phyloP scores from a whole-genome alignment of 75 land plant genomes.

The Larix kaempferi region DNA sequence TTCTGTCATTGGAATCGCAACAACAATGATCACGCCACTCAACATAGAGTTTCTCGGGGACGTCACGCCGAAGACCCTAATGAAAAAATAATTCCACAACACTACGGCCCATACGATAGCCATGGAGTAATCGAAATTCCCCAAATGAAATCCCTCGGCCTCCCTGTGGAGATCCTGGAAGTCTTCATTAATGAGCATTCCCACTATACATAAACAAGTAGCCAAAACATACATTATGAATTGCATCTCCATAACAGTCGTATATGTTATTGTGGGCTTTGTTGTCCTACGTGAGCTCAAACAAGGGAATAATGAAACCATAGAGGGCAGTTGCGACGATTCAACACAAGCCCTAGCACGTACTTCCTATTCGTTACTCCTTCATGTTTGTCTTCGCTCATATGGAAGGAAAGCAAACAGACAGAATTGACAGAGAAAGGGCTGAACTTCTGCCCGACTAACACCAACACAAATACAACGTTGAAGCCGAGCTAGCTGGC shows the following conservation, averaged over 20 bases:
- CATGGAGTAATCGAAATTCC: conserved; percentile 16
- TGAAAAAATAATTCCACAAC: conserved; percentile 37
- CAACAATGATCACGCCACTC: conserved; percentile 26
- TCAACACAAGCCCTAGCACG: conserved; percentile 14
- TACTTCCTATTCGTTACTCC: conserved; percentile 15
- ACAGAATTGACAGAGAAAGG: conserved; percentile 20
- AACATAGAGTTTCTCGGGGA: conserved; percentile 32
- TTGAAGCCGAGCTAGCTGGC: conserved; percentile 37
- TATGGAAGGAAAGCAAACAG: conserved; percentile 13
- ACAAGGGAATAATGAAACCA: conserved; percentile 17
- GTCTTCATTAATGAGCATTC: conserved; percentile 22
- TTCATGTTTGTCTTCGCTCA: conserved; percentile 13
- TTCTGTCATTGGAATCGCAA: conserved; percentile 35
- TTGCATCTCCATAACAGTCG: conserved; percentile 22
- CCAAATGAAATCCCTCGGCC: conserved; percentile 13
- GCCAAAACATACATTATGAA: conserved; percentile 9
- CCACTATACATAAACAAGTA: conserved; percentile 17
- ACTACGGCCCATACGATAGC: conserved; percentile 15
- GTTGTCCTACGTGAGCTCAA: conserved; percentile 21
- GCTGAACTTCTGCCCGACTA: conserved; percentile 25
- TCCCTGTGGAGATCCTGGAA: conserved; percentile 16
- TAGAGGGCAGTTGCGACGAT: conserved; percentile 21
- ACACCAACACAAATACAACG: conserved; percentile 20
- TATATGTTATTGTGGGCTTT: background rate
- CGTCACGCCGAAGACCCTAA: conserved; percentile 42